Evolutionary conservation across 495 filamentous ascomycete genomes (phyloP).

Genomic region (Neurospora sp.): DNA sequence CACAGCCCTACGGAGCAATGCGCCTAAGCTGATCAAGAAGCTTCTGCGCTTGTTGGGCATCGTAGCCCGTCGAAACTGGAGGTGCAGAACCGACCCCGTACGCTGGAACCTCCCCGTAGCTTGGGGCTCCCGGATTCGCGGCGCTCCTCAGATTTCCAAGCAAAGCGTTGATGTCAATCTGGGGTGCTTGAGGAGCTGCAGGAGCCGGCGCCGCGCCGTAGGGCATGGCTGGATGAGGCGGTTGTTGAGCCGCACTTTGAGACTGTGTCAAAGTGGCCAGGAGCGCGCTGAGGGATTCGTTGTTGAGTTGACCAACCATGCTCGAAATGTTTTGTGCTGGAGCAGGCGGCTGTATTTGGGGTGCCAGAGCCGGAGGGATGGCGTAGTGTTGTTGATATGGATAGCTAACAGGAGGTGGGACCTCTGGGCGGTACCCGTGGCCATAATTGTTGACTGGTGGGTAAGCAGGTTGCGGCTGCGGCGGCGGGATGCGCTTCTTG

Average conservation of each 20-base stretch:
- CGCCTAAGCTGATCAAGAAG: background rate
- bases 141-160: constrained; percentile 13
- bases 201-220: constrained; percentile 19
- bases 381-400: constrained; percentile 20
- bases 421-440: background rate
- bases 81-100: background rate
- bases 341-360: constrained; percentile 31
- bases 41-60: background rate
- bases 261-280: constrained; percentile 45
- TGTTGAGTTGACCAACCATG: constrained; percentile 53
- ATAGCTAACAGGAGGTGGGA: constrained; percentile 4
- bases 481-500: constrained; percentile 46
- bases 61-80: background rate
- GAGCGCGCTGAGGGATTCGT: constrained; percentile 60
- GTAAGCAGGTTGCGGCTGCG: constrained; percentile 16
- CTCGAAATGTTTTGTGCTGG: constrained; percentile 40
- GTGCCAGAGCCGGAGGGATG: constrained; percentile 26
- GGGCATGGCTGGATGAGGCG: constrained; percentile 37
- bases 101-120: background rate
- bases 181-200: constrained; percentile 17
- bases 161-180: constrained; percentile 22
- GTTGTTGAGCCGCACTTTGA: constrained; percentile 39
- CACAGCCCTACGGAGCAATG: background rate
- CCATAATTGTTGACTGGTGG: constrained; percentile 2
- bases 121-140: background rate